Evolutionary conservation across 345 rosid species (phyloP).

Genomic region (Hibiscus tridactylites): DNA sequence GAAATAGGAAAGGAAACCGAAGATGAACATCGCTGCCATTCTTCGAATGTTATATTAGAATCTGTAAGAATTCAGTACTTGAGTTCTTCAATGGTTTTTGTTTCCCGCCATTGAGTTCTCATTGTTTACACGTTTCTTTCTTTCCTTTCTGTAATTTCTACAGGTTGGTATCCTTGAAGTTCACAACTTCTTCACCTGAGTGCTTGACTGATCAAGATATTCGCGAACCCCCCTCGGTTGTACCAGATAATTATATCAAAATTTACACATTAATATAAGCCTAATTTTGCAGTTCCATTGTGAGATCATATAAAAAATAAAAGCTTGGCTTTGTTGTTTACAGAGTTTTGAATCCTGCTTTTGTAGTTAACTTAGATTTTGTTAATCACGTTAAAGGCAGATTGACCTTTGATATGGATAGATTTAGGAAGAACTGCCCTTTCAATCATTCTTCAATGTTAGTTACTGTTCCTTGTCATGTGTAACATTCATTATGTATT

Average conservation of each 20-base stretch:
- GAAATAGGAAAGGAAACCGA: slow-evolving; percentile 37
- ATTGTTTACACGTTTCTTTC: neutral
- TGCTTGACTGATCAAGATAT: neutral
- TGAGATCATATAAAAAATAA: neutral
- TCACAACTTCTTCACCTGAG: neutral
- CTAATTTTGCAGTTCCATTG: neutral
- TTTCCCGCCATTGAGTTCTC: neutral
- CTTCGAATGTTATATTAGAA: neutral
- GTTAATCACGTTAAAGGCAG: neutral
- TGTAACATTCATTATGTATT: too few species aligned
- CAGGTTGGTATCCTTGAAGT: neutral
- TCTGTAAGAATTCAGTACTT: neutral
- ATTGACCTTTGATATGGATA: neutral
- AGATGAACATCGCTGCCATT: slow-evolving; percentile 18
- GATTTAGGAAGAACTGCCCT: neutral
- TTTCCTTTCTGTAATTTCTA: neutral
- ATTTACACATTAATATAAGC: neutral
- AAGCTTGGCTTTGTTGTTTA: neutral
- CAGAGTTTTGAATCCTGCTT: neutral
- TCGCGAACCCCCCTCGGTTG: neutral
- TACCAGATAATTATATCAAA: neutral
- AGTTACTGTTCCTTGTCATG: too few species aligned
- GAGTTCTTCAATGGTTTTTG: neutral
- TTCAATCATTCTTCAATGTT: neutral
- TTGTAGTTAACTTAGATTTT: neutral